Conservation (phyloP, 2,329 filamentous ascomycete genomes). For the Pseudogymnoascus verrucosus region DNA sequence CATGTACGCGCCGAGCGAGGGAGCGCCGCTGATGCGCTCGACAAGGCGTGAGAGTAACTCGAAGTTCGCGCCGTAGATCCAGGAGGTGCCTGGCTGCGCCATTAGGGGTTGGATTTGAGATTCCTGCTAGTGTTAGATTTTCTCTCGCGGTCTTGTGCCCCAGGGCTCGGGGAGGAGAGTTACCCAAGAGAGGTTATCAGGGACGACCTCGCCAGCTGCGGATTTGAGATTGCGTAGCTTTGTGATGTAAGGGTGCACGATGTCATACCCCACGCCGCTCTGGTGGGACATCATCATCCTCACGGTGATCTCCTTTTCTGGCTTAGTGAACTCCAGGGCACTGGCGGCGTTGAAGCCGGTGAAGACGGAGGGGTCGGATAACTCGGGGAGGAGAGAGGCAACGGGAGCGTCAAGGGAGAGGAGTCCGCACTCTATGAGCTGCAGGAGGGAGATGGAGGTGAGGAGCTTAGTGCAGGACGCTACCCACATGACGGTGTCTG, state of each 20-base stretch:
- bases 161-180: conserved; percentile 43
- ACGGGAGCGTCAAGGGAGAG: conserved; percentile 37
- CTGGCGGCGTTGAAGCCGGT: conserved; percentile 39
- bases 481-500: background rate
- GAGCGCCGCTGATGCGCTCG: background rate
- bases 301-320: conserved; percentile 33
- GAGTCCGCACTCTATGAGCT: background rate
- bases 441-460: background rate
- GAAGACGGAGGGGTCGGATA: conserved; percentile 66
- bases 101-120: background rate
- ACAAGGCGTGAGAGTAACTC: background rate
- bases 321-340: conserved; percentile 48
- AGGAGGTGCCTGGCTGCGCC: background rate
- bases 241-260: background rate
- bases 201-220: conserved; percentile 76
- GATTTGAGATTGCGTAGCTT: background rate
- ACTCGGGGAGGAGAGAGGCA: conserved; percentile 77
- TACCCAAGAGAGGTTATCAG: conserved; percentile 63
- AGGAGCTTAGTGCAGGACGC: background rate
- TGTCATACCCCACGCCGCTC: background rate
- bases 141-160: conserved; percentile 34
- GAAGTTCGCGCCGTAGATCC: background rate
- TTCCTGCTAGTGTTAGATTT: background rate
- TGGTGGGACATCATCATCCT: background rate
- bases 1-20: conserved; percentile 30